These are phyloP conservation scores for Ceratocystis cubensis DNA, from an alignment of 2,329 filamentous ascomycete genomes.

Conservation along the genomic window DNA sequence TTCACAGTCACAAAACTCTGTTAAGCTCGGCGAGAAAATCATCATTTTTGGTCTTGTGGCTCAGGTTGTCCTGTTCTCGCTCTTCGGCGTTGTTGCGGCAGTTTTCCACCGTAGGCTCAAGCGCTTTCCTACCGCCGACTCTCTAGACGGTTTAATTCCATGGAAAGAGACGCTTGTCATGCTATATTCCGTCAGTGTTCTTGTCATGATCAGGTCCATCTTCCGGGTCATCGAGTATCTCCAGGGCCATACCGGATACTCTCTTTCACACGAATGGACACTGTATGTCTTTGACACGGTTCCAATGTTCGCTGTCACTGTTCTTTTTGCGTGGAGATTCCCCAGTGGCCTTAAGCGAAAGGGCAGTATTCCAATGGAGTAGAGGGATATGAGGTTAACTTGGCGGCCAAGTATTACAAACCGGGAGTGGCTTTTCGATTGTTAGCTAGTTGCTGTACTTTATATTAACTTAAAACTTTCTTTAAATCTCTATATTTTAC, in stretches of 20 bases:
- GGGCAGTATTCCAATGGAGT: background rate
- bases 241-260: slow-evolving; percentile 31
- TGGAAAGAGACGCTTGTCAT: slow-evolving; percentile 28
- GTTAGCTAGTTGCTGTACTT: background rate
- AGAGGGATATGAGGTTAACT: background rate
- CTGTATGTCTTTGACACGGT: slow-evolving; percentile 35
- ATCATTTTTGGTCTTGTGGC: slow-evolving; percentile 41
- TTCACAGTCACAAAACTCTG: background rate
- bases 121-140: slow-evolving; percentile 23
- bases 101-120: slow-evolving; percentile 32
- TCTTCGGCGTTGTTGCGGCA: slow-evolving; percentile 37
- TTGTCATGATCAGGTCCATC: slow-evolving; percentile 36
- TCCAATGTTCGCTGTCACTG: slow-evolving; percentile 27
- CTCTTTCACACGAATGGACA: slow-evolving; percentile 32
- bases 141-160: slow-evolving; percentile 20
- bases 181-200: slow-evolving; percentile 27
- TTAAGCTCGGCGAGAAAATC: slow-evolving; percentile 32
- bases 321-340: background rate
- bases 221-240: slow-evolving; percentile 38
- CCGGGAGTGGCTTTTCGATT: background rate
- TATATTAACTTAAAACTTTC: background rate
- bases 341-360: background rate
- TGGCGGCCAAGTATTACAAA: background rate
- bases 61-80: slow-evolving; percentile 40
- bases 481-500: background rate